Evolutionary conservation across 2,329 filamentous ascomycete species (phyloP), one percentile per base, ranked within the genome.

Genomic region (Scedosporium boydii): DNA sequence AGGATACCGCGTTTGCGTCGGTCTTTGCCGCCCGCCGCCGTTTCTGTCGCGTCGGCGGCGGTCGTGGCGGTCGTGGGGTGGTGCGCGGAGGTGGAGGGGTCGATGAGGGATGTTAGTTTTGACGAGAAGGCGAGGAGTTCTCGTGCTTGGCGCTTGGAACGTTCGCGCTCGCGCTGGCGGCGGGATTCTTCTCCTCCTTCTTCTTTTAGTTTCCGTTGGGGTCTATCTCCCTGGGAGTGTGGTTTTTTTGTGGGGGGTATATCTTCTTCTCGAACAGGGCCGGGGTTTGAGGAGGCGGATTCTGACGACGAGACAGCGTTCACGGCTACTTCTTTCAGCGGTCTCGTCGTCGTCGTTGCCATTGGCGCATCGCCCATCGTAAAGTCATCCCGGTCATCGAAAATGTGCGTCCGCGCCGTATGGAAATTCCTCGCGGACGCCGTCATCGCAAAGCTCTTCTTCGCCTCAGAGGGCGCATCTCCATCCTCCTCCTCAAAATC

Each of bases 1-100:
- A 87, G 73, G 62, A 87, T 80, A 61, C 79, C 76, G 10, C 82
- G 79, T 60, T 77, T 75, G 1, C 77, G 66, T 61, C 72, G 67
- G 18, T 70, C 66, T 61, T 70, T 55, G 60, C 62, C n/a, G 66
- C 53, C 42, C 48, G 48, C 64, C 64, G 53, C 64, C 63, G 59
- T 64, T 65, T 34, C 60, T 61, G 61, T 66, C 66, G 64, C 63
- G 67, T 63, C 66, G 34, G 59, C 27, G 29, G 41, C 51, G 16
- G 57, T 55, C 57, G 48, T 38, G 57, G 53, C 41, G 42, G 65
- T n/a, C 64, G 42, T 42, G 64, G 57, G 42, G 61, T 63, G 51
- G 66, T 64, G 7, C 59, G 42, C 14, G 42, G 42, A 18, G 26
- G 67, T 66, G 26, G 68, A 64, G 0, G 71, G 71, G 60, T 75